phyloP scores from a whole-genome alignment of 225 moss, liverwort and hornwort species.

The Polytrichum commune region DNA sequence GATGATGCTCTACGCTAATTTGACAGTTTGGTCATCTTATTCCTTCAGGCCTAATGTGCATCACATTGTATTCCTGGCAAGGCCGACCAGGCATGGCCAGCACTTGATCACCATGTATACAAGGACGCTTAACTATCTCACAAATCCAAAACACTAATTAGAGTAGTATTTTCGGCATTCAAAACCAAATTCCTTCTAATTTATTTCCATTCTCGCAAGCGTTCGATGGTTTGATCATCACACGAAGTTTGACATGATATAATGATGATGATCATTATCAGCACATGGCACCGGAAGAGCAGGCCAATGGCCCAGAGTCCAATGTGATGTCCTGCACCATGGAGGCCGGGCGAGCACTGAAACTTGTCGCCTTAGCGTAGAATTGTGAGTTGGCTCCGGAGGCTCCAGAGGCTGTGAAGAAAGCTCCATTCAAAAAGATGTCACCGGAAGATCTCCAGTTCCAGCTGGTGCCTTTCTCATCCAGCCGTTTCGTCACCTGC shows the following conservation, averaged over 20 bases:
- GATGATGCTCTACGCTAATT: too few species aligned
- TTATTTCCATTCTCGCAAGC: too few species aligned
- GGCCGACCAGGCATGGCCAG: conserved; percentile 59
- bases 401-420: conserved; percentile 67
- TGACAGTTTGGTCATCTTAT: conserved; percentile 10
- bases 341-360: conserved; percentile 60
- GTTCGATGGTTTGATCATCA: neutral
- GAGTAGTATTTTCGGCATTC: neutral
- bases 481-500: conserved; percentile 71
- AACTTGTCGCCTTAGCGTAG: conserved; percentile 72
- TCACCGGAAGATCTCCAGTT: conserved; percentile 87
- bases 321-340: conserved; percentile 58
- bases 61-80: conserved; percentile 40
- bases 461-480: conserved; percentile 30
- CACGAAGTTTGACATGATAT: neutral
- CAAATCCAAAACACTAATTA: neutral
- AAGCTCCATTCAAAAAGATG: conserved; percentile 65
- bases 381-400: conserved; percentile 23
- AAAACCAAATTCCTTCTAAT: neutral
- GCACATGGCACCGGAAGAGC: conserved; percentile 9
- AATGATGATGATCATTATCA: neutral
- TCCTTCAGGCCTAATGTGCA: conserved; percentile 21
- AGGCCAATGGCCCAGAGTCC: conserved; percentile 62
- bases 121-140: conserved; percentile 25
- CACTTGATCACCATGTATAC: conserved; percentile 36